phyloP scores from a whole-genome alignment of 2,329 filamentous ascomycete species.

The Fusarium fujikuroi region DNA sequence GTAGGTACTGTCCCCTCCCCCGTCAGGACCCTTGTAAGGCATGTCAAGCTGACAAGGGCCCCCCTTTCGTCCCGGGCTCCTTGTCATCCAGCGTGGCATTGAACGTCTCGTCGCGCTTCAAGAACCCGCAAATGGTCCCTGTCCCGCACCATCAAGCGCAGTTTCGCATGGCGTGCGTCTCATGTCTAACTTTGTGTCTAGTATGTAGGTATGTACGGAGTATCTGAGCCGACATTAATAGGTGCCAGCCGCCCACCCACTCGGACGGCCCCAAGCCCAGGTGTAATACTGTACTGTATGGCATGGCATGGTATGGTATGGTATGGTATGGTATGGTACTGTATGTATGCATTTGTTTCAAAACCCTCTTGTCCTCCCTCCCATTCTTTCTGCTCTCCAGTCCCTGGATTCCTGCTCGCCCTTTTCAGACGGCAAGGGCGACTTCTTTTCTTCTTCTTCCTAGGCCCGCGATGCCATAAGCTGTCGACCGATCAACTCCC shows the following conservation, averaged over 20 bases:
- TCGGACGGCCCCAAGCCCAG: constrained; percentile 33
- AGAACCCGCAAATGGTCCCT: constrained; percentile 34
- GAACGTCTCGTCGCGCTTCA: constrained; percentile 40
- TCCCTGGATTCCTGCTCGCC: constrained; percentile 33
- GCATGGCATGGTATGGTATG: background rate
- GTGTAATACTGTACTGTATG: background rate
- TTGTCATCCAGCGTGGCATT: constrained; percentile 45
- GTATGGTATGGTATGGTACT: background rate
- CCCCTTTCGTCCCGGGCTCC: constrained; percentile 37
- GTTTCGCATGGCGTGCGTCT: constrained; percentile 39
- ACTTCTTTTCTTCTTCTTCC: constrained; percentile 6
- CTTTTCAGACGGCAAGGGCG: constrained; percentile 41
- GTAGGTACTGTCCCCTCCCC: constrained; percentile 19
- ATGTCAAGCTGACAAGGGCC: constrained; percentile 3
- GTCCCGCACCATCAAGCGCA: constrained; percentile 41
- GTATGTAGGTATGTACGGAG: background rate
- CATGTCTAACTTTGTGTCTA: constrained; percentile 20
- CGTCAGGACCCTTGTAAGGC: constrained; percentile 27
- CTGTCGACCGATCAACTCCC: constrained; percentile 5
- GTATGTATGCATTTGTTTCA: constrained; percentile 40
- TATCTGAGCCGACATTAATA: constrained; percentile 44
- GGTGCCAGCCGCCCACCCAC: constrained; percentile 42
- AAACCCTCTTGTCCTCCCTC: constrained; percentile 38
- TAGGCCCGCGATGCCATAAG: constrained; percentile 43
- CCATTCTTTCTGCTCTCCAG: constrained; percentile 1